Base-by-base conservation (phyloP, 768 basidiomycete species). In the Polyporus arcularius region DNA sequence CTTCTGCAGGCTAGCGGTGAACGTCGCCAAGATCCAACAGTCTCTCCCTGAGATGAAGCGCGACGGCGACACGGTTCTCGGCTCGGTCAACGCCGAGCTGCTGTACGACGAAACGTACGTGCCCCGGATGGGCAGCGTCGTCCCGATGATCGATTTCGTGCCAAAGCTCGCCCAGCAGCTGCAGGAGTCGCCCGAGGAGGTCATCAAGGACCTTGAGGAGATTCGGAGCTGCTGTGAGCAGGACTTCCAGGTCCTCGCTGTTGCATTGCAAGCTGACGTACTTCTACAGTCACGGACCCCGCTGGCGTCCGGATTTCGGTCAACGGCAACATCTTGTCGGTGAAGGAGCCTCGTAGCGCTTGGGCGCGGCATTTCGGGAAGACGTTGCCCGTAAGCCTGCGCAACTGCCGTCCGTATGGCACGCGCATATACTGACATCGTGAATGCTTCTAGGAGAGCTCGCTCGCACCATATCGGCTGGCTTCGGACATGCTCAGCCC, bases 21-120 rank as follows among this genome's bases (percentile, higher is more conserved):
- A 85, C 30, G 79, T 92, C 48, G 93, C 94, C 15, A 98, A 97
- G 74, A 84, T 93, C 26, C 86, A 90, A 46, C 96, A 98, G 72
- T 87, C 87, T 18, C 79, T 99, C 35, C 96, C 97, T 2, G 89
- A 94, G 70, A 78, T 92, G 67, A 98, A 98, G 79, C 85, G 97
- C 41, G 89, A 93, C 70, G 96, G 95, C 12, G 85, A 77, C 69
- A 88, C 84, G 31, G 90, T 98, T 11, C 78, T 94, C 48, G 80
- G 81, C 10, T 89, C 94, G 8, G 76, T 94, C 32, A 87, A 84
- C 75, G 76, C 82, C 16, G 82, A 86, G 60, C 69, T 92, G 30
- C 69, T 94, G 28, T 90, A 84, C 68, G 82, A 84, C 63, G 82
- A 87, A 65, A 80, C 78, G 50, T 93, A 91, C 4, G 89, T 90